A percentile compares a stretch with the other conserved stretches of the same genome.
These are phyloP conservation scores for Diaporthe sp. DNA, from an alignment of 2,329 filamentous ascomycete species.

Conservation along the genomic window DNA sequence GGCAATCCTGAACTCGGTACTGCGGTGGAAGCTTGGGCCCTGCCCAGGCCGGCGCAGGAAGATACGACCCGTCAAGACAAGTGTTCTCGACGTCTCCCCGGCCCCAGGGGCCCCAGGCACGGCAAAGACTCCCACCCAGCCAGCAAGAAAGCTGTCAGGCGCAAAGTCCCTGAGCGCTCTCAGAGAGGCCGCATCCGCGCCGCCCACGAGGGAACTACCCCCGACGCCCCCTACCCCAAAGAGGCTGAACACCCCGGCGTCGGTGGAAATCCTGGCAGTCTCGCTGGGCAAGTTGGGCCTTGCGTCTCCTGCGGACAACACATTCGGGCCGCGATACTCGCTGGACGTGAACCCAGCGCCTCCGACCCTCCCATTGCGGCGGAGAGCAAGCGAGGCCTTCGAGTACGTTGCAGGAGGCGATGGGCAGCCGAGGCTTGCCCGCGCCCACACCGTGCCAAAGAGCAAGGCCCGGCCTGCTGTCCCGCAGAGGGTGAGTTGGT, in stretches of 20 bases:
- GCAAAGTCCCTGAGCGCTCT: slow-evolving; percentile 15
- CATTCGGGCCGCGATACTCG: not conserved
- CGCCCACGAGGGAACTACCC: slow-evolving; percentile 13
- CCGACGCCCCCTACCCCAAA: slow-evolving; percentile 7
- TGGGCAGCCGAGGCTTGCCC: not conserved
- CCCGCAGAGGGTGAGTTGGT: slow-evolving; percentile 11
- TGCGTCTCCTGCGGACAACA: not conserved
- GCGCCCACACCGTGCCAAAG: slow-evolving; percentile 17
- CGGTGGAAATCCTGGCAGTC: not conserved
- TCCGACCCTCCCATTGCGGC: not conserved
- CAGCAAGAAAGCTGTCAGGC: slow-evolving; percentile 1
- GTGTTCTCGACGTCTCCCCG: not conserved
- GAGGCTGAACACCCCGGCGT: not conserved
- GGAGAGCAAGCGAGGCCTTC: slow-evolving; percentile 19
- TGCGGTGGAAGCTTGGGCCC: slow-evolving; percentile 5
- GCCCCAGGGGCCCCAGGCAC: not conserved
- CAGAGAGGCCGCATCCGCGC: slow-evolving; percentile 15
- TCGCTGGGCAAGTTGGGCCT: not conserved
- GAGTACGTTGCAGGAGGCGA: not conserved
- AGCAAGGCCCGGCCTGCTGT: slow-evolving; percentile 6
- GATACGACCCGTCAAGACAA: slow-evolving; percentile 6
- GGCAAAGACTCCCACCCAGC: not conserved
- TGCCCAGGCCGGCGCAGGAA: slow-evolving; percentile 9
- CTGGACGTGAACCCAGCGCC: not conserved
- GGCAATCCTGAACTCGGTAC: slow-evolving; percentile 18